A percentile compares a stretch with the other conserved stretches of the same genome.
Evolutionary conservation across 768 basidiomycete species (phyloP).

Genomic region (Lactarius hatsudake): DNA sequence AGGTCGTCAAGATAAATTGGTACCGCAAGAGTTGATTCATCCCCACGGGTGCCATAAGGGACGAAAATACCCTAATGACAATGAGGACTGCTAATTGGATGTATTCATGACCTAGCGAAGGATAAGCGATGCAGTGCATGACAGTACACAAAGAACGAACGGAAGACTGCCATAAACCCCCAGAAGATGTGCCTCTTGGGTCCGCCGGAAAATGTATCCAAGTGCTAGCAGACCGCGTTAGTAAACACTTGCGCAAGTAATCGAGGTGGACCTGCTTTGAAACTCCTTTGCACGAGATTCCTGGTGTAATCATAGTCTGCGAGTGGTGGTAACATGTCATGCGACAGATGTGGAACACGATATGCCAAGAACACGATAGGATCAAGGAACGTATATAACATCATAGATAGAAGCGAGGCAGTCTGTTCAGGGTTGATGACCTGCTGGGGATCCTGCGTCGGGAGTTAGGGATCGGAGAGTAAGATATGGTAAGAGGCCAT

Average conservation of each 20-base stretch:
- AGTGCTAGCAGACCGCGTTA: constrained; percentile 27
- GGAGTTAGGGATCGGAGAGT: neutral
- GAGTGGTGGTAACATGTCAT: constrained; percentile 45
- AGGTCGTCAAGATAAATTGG: neutral
- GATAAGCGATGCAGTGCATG: neutral
- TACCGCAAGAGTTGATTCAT: constrained; percentile 36
- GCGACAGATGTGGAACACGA: constrained; percentile 43
- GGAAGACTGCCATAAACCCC: constrained; percentile 29
- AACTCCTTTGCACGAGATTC: constrained; percentile 36
- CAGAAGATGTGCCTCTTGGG: constrained; percentile 31
- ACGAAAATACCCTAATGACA: constrained; percentile 22
- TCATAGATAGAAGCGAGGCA: constrained; percentile 33
- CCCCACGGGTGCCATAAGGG: constrained; percentile 34
- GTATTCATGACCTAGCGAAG: constrained; percentile 22
- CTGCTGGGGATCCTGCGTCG: constrained; percentile 29
- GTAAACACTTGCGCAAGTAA: neutral
- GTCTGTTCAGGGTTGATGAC: constrained; percentile 35
- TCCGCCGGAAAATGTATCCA: constrained; percentile 30
- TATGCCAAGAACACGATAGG: constrained; percentile 45
- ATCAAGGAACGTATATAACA: constrained; percentile 55
- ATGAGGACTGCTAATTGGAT: constrained; percentile 11
- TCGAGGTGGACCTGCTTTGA: constrained; percentile 31
- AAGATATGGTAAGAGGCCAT: neutral
- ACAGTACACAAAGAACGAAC: constrained; percentile 9
- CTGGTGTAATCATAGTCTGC: constrained; percentile 46